These are phyloP conservation scores for Metschnikowia lachancei DNA, from an alignment of 805 yeast species.

Conservation along the genomic window DNA sequence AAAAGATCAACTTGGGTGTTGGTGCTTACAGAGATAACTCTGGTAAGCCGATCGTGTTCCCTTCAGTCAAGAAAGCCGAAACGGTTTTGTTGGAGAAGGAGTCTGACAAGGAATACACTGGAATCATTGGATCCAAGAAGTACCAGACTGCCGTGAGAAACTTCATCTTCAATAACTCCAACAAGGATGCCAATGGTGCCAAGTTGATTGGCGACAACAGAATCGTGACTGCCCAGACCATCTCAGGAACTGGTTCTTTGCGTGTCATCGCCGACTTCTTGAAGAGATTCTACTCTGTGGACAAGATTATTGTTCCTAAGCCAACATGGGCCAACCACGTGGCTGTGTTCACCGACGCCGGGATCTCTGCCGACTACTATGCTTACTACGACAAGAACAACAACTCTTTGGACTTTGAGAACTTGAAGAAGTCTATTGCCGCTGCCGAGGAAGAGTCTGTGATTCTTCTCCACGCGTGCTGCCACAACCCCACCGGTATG, in stretches of 20 bases:
- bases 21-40: slow-evolving; percentile 91
- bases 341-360: slow-evolving; percentile 74
- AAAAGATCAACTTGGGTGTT: slow-evolving; percentile 67
- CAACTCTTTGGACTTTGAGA: slow-evolving; percentile 64
- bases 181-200: slow-evolving; percentile 52
- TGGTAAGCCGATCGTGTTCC: slow-evolving; percentile 88
- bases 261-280: slow-evolving; percentile 81
- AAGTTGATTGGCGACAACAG: slow-evolving; percentile 57
- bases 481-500: slow-evolving; percentile 96
- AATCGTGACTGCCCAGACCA: slow-evolving; percentile 80
- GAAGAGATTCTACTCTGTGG: slow-evolving; percentile 51
- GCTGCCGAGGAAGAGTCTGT: slow-evolving; percentile 56
- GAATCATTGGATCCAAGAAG: slow-evolving; percentile 73
- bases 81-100: slow-evolving; percentile 44
- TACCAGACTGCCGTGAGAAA: slow-evolving; percentile 66
- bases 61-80: slow-evolving; percentile 70
- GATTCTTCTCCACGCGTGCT: slow-evolving; percentile 87
- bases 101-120: slow-evolving; percentile 80
- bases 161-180: slow-evolving; percentile 64
- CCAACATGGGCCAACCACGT: slow-evolving; percentile 96
- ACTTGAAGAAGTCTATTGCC: slow-evolving; percentile 57
- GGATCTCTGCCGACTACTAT: slow-evolving; percentile 60
- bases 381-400: slow-evolving; percentile 64
- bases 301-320: slow-evolving; percentile 68
- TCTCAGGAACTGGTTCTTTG: slow-evolving; percentile 94